Base-by-base conservation (phyloP, 1,284 basidiomycete species). In the Mycosarcoma mackinlayi region DNA sequence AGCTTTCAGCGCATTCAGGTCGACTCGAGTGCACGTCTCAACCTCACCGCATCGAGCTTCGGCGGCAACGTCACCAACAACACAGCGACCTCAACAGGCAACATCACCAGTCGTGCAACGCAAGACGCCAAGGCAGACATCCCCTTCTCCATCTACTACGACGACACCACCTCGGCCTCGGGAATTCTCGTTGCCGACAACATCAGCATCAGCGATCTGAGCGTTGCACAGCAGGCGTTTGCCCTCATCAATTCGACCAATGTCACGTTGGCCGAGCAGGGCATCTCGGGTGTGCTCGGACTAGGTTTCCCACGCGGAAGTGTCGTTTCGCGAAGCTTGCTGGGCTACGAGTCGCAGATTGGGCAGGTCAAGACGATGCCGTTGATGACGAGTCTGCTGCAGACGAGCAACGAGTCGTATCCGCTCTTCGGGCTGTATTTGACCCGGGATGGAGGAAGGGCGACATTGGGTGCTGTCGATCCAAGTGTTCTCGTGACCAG, bases 241-340 rank as follows among this genome's bases (percentile, higher is more conserved):
- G 69, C 69, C 6, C 51, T 74, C n/a, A 57, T 74, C 35, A 54
- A 75, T 51, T 30, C 73, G 19, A 85, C 84, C 19, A 84, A 83
- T 40, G 69, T 85, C 31, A 83, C 83, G 1, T 59, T 84, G 30
- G 53, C 71, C 1, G 58, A 65, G 3, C 81, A 84, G 59, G 76
- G 79, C 18, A 79, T 84, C 18, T 83, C 83, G 6, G 84, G 84
- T 3, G 78, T 85, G 23, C 40, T 84, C 5, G 84, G 84, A 6
- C 58, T 85, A 1, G 84, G 84, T 7, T 85, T 85, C 54, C 82
- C 84, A 0, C 68, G 84, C 9, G 69, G 72, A 13, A 63, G 56
- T 18, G 47, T 51, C 11, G 64, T 74, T 2, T 39, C 68, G 8
- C 45, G 63, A 4, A 72, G 54, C 27, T 38, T 74, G 6, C 18